Conservation (phyloP, 805 yeast genomes). For the Lipomyces mesembrius region DNA sequence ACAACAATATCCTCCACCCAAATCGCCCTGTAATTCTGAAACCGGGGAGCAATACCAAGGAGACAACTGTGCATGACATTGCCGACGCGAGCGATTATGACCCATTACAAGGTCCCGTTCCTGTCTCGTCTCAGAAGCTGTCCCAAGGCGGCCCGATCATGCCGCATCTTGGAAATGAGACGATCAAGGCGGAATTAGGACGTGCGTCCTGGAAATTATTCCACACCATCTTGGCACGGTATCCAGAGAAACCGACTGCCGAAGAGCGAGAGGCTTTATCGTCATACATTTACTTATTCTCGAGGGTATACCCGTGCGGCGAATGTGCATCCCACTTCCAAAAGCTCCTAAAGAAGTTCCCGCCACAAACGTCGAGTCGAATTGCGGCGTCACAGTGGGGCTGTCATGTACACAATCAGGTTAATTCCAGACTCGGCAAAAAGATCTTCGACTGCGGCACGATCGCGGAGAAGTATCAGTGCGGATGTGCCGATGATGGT, state of each 20-base stretch:
- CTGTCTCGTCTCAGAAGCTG: slow-evolving; percentile 35
- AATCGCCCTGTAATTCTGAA: neutral
- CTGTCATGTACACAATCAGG: slow-evolving; percentile 86
- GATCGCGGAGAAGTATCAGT: slow-evolving; percentile 87
- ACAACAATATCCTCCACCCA: neutral
- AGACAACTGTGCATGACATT: slow-evolving; percentile 19
- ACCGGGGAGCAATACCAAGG: slow-evolving; percentile 6
- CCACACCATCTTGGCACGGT: slow-evolving; percentile 90
- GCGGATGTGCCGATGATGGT: slow-evolving; percentile 68
- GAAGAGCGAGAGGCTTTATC: slow-evolving; percentile 66
- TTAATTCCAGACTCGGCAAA: slow-evolving; percentile 72
- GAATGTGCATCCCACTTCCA: slow-evolving; percentile 95
- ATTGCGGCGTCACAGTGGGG: slow-evolving; percentile 94
- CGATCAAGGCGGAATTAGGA: slow-evolving; percentile 81
- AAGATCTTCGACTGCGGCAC: slow-evolving; percentile 80
- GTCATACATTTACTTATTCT: slow-evolving; percentile 72
- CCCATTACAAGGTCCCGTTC: slow-evolving; percentile 35
- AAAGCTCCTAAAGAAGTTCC: slow-evolving; percentile 65
- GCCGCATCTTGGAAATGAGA: slow-evolving; percentile 93
- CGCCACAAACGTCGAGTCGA: slow-evolving; percentile 81
- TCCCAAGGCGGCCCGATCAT: slow-evolving; percentile 61
- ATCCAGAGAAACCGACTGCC: slow-evolving; percentile 77
- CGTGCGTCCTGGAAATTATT: slow-evolving; percentile 89
- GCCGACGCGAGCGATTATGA: slow-evolving; percentile 38
- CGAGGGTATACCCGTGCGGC: slow-evolving; percentile 95